Evolutionary conservation across 345 rosid genomes (phyloP).

Genomic region (Camelina hispida): DNA sequence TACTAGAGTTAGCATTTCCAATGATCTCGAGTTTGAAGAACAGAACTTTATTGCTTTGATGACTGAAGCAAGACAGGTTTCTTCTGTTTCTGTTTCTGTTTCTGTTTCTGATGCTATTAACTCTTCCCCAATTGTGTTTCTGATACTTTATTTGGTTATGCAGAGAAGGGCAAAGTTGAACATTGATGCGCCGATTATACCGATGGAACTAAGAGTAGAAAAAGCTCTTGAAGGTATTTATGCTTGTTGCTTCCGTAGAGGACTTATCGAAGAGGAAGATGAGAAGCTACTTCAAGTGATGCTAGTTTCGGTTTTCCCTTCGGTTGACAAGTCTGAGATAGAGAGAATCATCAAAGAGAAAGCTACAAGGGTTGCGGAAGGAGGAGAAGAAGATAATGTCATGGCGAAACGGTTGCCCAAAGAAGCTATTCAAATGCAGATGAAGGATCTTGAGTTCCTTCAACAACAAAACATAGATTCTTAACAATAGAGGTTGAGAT

Average conservation of each 20-base stretch:
- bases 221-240: conserved; percentile 92
- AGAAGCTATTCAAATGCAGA: conserved; percentile 82
- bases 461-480: conserved; percentile 65
- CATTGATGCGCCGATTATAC: conserved; percentile 59
- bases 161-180: conserved; percentile 83
- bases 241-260: conserved; percentile 77
- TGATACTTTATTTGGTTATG: conserved; percentile 30
- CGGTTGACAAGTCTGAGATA: conserved; percentile 57
- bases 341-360: conserved; percentile 66
- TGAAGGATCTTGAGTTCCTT: conserved; percentile 95
- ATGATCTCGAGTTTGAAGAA: conserved; percentile 93
- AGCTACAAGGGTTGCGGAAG: conserved; percentile 64
- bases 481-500: conserved; percentile 34
- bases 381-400: conserved; percentile 49
- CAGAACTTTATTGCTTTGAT: conserved; percentile 79
- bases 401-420: conserved; percentile 60
- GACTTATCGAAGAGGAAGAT: conserved; percentile 77
- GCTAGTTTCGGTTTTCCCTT: conserved; percentile 74
- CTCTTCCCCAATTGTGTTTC: not conserved
- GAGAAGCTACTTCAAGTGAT: conserved; percentile 62
- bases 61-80: conserved; percentile 87
- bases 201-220: conserved; percentile 75
- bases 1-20: conserved; percentile 76
- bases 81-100: conserved; percentile 2
- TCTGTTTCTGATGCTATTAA: not conserved